Evolutionary conservation across 768 basidiomycete species (phyloP).

Genomic region (Coprinopsis cinerea): DNA sequence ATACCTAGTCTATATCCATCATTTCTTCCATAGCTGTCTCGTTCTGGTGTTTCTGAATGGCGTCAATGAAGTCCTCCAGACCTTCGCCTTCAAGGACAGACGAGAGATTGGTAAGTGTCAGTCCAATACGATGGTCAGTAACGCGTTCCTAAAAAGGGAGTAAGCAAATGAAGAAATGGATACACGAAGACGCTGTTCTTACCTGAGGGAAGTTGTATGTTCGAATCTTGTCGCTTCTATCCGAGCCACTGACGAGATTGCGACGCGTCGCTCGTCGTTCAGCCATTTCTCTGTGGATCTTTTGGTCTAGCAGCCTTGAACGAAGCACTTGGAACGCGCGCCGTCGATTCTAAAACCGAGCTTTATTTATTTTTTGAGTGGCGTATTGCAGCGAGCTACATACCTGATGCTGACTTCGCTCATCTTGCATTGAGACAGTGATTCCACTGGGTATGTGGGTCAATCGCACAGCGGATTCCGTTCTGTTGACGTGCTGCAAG

Average conservation of each 20-base stretch:
- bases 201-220: slow-evolving; percentile 95
- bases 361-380: no score
- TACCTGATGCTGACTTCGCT: slow-evolving; percentile 92
- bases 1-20: slow-evolving; percentile 20
- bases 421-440: slow-evolving; percentile 97
- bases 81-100: slow-evolving; percentile 65
- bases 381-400: slow-evolving; percentile 9
- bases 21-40: slow-evolving; percentile 51
- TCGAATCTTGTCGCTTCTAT: slow-evolving; percentile 90
- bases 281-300: slow-evolving; percentile 63
- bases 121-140: slow-evolving; percentile 85
- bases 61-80: slow-evolving; percentile 51
- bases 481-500: slow-evolving; percentile 91
- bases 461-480: slow-evolving; percentile 93
- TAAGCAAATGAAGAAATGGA: background rate
- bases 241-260: slow-evolving; percentile 73
- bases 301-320: slow-evolving; percentile 79
- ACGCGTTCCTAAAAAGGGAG: slow-evolving; percentile 70
- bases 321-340: slow-evolving; percentile 88
- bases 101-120: slow-evolving; percentile 63
- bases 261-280: slow-evolving; percentile 64
- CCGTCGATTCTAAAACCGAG: slow-evolving; percentile 77
- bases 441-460: slow-evolving; percentile 92
- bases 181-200: slow-evolving; percentile 9
- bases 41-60: slow-evolving; percentile 50